These are phyloP conservation scores for Cornus florida DNA, from an alignment of 148 eudicot species.

Conservation along the genomic window DNA sequence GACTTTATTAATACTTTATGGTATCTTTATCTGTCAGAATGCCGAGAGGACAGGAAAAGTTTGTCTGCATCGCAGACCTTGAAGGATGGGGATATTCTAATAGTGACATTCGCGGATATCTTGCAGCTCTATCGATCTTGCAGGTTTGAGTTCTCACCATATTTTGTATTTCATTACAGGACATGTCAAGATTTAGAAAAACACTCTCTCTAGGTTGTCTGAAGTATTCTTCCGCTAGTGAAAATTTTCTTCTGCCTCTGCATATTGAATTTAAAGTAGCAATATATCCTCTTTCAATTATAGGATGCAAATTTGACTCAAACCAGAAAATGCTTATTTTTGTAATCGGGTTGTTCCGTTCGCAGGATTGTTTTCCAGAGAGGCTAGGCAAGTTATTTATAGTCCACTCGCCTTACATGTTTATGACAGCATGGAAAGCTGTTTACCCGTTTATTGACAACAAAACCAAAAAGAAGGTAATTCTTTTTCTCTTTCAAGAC, in stretches of 20 bases:
- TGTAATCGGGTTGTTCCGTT: constrained; percentile 1
- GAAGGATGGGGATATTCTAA: constrained; percentile 60
- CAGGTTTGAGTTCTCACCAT: constrained; percentile 38
- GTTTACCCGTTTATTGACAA: constrained; percentile 58
- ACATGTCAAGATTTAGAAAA: not conserved
- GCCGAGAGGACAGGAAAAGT: constrained; percentile 51
- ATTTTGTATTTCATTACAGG: not conserved
- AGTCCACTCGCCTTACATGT: constrained; percentile 47
- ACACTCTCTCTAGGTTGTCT: not conserved
- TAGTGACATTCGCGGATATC: constrained; percentile 55
- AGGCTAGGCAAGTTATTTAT: constrained; percentile 52
- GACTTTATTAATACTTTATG: not conserved
- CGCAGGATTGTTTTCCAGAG: constrained; percentile 62
- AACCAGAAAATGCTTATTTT: not conserved
- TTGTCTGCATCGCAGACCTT: constrained; percentile 49
- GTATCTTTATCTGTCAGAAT: constrained; percentile 26
- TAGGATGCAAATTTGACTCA: not conserved
- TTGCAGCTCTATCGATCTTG: constrained; percentile 56
- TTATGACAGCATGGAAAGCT: constrained; percentile 61
- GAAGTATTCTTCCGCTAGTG: not conserved
- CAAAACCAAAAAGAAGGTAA: constrained; percentile 59
- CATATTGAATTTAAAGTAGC: not conserved
- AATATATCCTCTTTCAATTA: no score
- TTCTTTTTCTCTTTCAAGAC: not conserved
- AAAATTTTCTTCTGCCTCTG: not conserved